Conservation (phyloP, 192 early-diverging fungal genomes). For the Spizellomyces sp. region DNA sequence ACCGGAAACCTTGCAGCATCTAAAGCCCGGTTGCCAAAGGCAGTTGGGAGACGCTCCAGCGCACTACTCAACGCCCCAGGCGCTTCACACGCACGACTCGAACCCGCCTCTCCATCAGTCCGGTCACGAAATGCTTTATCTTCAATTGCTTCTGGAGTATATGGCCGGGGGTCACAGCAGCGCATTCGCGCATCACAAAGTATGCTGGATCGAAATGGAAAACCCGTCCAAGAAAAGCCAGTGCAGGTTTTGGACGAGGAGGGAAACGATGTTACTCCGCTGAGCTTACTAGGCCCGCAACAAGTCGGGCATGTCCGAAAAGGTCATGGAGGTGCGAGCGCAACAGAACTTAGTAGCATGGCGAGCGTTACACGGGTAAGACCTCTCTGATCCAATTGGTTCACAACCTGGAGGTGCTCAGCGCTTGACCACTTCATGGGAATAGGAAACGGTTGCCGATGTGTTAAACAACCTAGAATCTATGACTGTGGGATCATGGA, state of each 20-base stretch:
- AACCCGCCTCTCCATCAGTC: conserved; percentile 5
- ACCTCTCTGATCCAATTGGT: no score
- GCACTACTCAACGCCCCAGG: no score
- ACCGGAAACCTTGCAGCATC: no score
- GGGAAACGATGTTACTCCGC: conserved; percentile 63
- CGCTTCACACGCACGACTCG: conserved; percentile 5
- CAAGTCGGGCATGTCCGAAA: conserved; percentile 1
- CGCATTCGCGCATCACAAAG: conserved; percentile 24
- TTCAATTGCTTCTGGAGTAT: conserved; percentile 13
- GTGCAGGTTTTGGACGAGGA: conserved; percentile 54
- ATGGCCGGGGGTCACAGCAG: conserved; percentile 15
- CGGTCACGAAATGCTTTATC: conserved; percentile 13
- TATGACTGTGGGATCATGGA: conserved; percentile 47
- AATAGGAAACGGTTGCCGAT: conserved; percentile 55
- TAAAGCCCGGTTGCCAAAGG: no score
- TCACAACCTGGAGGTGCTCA: no score
- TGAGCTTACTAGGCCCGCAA: conserved; percentile 37
- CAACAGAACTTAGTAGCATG: conserved; percentile 29
- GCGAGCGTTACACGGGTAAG: conserved; percentile 34
- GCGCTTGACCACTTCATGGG: background rate
- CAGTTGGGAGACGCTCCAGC: no score
- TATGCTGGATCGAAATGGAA: conserved; percentile 18
- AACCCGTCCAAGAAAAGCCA: conserved; percentile 6
- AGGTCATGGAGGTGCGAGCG: conserved; percentile 27
- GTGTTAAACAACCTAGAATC: conserved; percentile 54